A percentile compares a stretch with the other conserved stretches of the same genome.
phyloP scores from a whole-genome alignment of 2,329 filamentous ascomycete genomes.

The Graphilbum fragrans region DNA sequence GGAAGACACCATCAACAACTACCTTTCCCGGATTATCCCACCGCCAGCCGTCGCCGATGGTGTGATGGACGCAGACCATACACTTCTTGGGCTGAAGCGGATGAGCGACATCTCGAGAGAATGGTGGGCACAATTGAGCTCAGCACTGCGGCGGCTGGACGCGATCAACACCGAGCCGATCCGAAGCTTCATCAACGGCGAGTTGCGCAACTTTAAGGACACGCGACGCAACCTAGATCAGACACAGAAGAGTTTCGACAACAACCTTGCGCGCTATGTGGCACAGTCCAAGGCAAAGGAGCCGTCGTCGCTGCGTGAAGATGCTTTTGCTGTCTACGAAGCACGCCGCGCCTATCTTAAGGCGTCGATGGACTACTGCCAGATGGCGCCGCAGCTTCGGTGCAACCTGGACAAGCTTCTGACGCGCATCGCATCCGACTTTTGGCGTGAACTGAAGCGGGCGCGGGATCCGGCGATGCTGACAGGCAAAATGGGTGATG shows the following conservation, averaged over 20 bases:
- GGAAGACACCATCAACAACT: slow-evolving; percentile 67
- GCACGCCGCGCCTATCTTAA: slow-evolving; percentile 82
- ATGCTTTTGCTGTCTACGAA: slow-evolving; percentile 92
- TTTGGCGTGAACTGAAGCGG: slow-evolving; percentile 76
- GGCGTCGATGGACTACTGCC: slow-evolving; percentile 86
- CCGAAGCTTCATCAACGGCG: slow-evolving; percentile 61
- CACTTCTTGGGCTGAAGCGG: slow-evolving; percentile 71
- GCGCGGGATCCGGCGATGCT: slow-evolving; percentile 53
- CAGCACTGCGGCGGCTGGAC: slow-evolving; percentile 67
- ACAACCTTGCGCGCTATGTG: slow-evolving; percentile 68
- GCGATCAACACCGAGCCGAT: slow-evolving; percentile 70
- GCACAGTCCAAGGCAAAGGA: slow-evolving; percentile 88
- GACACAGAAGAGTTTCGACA: slow-evolving; percentile 75
- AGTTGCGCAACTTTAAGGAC: slow-evolving; percentile 80
- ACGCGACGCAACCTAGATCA: slow-evolving; percentile 62
- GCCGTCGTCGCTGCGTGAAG: slow-evolving; percentile 78
- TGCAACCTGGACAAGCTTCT: slow-evolving; percentile 76
- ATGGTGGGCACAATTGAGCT: slow-evolving; percentile 70
- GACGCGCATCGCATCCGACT: slow-evolving; percentile 71
- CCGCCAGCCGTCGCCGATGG: slow-evolving; percentile 65
- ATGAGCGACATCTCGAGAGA: slow-evolving; percentile 79
- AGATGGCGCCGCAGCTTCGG: slow-evolving; percentile 75
- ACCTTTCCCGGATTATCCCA: slow-evolving; percentile 65
- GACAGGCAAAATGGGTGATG: slow-evolving; percentile 56
- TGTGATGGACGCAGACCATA: slow-evolving; percentile 85